phyloP scores from a whole-genome alignment of 257 asterid genomes.

The Anisodus acutangulus region DNA sequence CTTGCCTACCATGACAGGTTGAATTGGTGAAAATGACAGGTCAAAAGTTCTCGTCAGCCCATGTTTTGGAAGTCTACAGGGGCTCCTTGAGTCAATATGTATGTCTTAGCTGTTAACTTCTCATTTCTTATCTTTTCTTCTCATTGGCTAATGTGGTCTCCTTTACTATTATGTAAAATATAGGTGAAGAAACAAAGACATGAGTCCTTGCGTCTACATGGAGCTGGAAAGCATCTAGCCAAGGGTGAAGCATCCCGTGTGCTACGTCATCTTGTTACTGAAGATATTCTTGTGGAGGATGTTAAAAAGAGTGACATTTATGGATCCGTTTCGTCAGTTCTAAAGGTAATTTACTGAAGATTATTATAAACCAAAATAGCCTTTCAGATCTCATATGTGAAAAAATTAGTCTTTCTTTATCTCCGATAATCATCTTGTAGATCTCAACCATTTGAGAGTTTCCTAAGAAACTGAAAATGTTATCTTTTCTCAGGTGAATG shows the following conservation, averaged over 20 bases:
- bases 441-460: conserved; percentile 15
- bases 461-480: conserved; percentile 22
- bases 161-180: conserved; percentile 35
- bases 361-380: not conserved
- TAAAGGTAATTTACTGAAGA: conserved; percentile 59
- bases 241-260: conserved; percentile 95
- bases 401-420: not conserved
- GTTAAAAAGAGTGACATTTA: conserved; percentile 80
- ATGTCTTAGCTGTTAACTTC: conserved; percentile 47
- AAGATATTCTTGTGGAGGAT: conserved; percentile 85
- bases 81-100: conserved; percentile 96
- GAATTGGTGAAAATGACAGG: conserved; percentile 81
- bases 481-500: conserved; percentile 65
- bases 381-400: conserved; percentile 7
- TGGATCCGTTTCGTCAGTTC: conserved; percentile 84
- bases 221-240: conserved; percentile 89
- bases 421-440: not conserved
- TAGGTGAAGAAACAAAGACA: conserved; percentile 96
- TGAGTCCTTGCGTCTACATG: conserved; percentile 78
- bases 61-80: conserved; percentile 92
- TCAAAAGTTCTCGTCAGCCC: conserved; percentile 80
- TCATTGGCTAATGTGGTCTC: conserved; percentile 39
- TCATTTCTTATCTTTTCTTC: conserved; percentile 27
- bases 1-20: conserved; percentile 53
- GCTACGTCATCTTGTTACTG: conserved; percentile 83